Percentiles rank a stretch among this genome's conserved stretches.
These are phyloP conservation scores for Sarocladiaceae sp. DNA, from an alignment of 2,329 filamentous ascomycete genomes.

Conservation along the genomic window DNA sequence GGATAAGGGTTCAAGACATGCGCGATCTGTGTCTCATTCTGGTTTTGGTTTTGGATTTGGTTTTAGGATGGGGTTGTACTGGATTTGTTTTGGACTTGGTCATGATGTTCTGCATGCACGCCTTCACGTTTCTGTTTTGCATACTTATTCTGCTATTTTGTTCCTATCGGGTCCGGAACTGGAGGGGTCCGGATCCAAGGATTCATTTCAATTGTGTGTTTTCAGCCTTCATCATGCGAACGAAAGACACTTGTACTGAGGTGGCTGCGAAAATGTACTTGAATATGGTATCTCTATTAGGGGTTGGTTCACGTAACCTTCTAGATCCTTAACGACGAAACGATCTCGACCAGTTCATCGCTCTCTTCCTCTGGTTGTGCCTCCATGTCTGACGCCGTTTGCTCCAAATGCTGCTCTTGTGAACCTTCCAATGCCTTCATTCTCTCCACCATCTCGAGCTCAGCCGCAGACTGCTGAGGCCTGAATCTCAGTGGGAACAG, in stretches of 20 bases:
- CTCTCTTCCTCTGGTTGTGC: background rate
- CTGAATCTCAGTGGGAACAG: slow-evolving; percentile 1
- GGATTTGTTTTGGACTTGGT: background rate
- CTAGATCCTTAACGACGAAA: no score
- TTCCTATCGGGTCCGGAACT: background rate
- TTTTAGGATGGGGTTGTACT: slow-evolving; percentile 1
- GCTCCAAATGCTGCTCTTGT: background rate
- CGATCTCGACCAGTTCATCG: background rate
- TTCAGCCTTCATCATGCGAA: background rate
- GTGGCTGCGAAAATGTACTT: no score
- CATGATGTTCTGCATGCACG: background rate
- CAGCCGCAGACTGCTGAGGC: background rate
- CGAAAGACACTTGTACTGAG: no score
- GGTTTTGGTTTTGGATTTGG: slow-evolving; percentile 11
- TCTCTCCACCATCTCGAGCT: background rate
- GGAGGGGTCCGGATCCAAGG: background rate
- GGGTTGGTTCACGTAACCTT: no score
- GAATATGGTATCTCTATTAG: background rate
- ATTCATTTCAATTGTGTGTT: background rate
- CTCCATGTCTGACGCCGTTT: background rate
- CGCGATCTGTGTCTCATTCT: background rate
- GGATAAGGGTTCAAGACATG: background rate
- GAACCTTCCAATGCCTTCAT: background rate
- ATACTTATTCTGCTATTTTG: background rate
- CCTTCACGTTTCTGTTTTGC: slow-evolving; percentile 7